Evolutionary conservation across 2,329 filamentous ascomycete genomes (phyloP).

Genomic region (Paraphaeosphaeria sporulosa): DNA sequence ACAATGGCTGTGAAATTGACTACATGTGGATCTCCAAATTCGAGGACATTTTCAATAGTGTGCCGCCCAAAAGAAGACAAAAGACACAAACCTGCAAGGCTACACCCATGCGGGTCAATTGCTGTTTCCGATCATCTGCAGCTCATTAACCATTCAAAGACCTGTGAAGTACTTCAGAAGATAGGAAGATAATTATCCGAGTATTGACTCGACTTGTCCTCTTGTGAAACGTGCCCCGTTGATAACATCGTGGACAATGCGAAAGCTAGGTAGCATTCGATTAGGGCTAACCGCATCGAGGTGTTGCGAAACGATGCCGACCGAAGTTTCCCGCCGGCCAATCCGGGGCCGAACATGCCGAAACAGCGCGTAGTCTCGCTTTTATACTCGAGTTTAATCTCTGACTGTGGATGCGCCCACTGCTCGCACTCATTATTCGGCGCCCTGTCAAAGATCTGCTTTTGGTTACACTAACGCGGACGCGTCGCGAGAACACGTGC

Average conservation of each 20-base stretch:
- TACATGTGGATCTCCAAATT: no score
- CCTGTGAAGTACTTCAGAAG: no score
- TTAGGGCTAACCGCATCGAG: not conserved
- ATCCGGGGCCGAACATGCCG: not conserved
- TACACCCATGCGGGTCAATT: no score
- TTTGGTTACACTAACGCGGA: not conserved
- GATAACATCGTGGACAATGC: no score
- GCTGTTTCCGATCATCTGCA: no score
- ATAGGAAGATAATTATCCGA: no score
- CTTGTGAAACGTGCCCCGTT: not conserved
- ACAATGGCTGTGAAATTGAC: no score
- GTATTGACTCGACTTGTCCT: not conserved
- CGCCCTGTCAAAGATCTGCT: not conserved
- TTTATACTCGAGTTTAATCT: not conserved
- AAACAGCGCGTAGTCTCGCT: not conserved
- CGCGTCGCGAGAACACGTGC: slow-evolving; percentile 2
- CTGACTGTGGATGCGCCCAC: not conserved
- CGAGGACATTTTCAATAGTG: no score
- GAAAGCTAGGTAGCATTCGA: not conserved
- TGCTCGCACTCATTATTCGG: not conserved
- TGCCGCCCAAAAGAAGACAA: not conserved
- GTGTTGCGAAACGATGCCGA: not conserved
- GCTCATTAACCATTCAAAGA: no score
- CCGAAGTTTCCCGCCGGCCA: not conserved
- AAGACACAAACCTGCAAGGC: no score